Percentiles rank a stretch among this genome's conserved stretches.
Conservation (phyloP, 2,329 filamentous ascomycete genomes). For the Trichoderma endophyticum region DNA sequence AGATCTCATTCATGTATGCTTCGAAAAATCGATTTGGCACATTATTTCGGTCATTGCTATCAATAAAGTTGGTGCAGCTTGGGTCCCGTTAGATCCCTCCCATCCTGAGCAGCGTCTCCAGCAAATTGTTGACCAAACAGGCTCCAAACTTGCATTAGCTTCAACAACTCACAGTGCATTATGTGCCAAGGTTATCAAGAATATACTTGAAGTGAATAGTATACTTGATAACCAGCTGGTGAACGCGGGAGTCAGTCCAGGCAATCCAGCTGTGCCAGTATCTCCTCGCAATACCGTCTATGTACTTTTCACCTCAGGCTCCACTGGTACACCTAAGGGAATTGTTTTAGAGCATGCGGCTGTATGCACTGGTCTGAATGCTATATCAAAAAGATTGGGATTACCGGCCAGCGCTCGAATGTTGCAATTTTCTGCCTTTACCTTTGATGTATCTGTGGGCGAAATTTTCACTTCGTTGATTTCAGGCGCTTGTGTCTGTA, state of each 20-base stretch:
- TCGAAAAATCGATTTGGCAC: slow-evolving; percentile 20
- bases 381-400: not conserved
- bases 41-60: slow-evolving; percentile 22
- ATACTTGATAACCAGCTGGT: not conserved
- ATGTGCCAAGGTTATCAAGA: not conserved
- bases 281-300: slow-evolving; percentile 14
- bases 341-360: slow-evolving; percentile 20
- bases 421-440: slow-evolving; percentile 20
- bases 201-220: not conserved
- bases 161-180: not conserved
- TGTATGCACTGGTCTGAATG: not conserved
- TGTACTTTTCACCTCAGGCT: slow-evolving; percentile 52
- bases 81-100: not conserved
- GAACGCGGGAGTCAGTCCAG: not conserved
- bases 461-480: slow-evolving; percentile 18
- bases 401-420: not conserved
- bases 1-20: slow-evolving; percentile 5
- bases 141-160: not conserved
- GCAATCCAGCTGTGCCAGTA: not conserved
- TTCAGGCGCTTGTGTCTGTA: slow-evolving; percentile 23
- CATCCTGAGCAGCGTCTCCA: not conserved
- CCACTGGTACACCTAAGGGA: slow-evolving; percentile 48
- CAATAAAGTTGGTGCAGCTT: slow-evolving; percentile 22
- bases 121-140: not conserved
- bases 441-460: slow-evolving; percentile 17